Evolutionary conservation across 208 protist species (phyloP).

Genomic region (Wallacemonas rigidus): DNA sequence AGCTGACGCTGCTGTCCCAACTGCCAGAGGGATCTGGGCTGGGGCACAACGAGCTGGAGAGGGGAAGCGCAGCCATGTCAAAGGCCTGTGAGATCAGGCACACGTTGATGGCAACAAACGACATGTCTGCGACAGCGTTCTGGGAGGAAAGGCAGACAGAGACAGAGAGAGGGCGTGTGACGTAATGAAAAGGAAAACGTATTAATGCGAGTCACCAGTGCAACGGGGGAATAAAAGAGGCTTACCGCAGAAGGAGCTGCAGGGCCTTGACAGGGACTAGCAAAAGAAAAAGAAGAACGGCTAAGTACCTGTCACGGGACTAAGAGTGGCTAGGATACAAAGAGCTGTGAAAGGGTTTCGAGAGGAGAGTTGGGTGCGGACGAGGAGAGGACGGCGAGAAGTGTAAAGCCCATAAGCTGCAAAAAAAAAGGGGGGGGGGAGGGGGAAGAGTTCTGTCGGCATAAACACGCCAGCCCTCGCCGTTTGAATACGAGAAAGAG

Average conservation of each 20-base stretch:
- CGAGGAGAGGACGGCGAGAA: too few relatives aligned
- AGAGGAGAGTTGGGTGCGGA: not conserved
- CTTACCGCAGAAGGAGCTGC: not conserved
- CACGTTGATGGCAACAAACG: slow-evolving; percentile 69
- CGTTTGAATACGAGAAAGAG: too few relatives aligned
- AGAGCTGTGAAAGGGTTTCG: not conserved
- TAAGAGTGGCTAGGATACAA: not conserved
- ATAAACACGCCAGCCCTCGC: too few relatives aligned
- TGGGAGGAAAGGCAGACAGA: not conserved
- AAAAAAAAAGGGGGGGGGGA: not conserved
- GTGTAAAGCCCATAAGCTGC: too few relatives aligned
- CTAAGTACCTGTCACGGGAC: not conserved
- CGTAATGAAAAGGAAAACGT: not conserved
- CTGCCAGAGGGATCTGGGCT: slow-evolving; percentile 29
- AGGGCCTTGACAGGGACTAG: not conserved
- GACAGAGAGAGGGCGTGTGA: not conserved
- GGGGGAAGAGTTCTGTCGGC: not conserved
- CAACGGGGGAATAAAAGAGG: too few relatives aligned
- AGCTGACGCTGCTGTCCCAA: slow-evolving; percentile 44
- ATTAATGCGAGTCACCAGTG: too few relatives aligned
- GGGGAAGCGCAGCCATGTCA: slow-evolving; percentile 62
- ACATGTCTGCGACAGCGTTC: slow-evolving; percentile 23
- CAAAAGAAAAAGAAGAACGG: slow-evolving; percentile 14
- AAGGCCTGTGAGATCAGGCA: slow-evolving; percentile 69
- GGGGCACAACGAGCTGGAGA: slow-evolving; percentile 67